Evolutionary conservation across 2,329 filamentous ascomycete species (phyloP), one percentile per base, ranked within the genome.

Genomic region (Hypoxylon rubiginosum): DNA sequence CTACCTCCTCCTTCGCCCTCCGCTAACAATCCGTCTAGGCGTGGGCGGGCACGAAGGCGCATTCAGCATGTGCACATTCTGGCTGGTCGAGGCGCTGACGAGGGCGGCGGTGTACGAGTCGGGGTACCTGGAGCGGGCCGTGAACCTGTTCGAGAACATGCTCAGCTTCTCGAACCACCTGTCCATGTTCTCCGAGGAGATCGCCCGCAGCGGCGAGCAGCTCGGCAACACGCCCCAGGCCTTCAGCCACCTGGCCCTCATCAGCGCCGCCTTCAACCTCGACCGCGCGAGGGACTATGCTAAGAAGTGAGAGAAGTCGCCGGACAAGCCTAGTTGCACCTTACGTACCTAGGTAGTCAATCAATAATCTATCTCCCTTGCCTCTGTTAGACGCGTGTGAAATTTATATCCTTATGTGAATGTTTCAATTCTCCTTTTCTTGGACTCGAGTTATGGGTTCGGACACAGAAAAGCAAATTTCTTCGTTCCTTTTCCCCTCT

Each of bases 11-110:
- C 45, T 9, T 4, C n/a, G 1, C n/a, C 10, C 8, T 21, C 39
- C 11, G 17, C 41, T 66, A 41, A 60, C 52, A 52, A 28, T 17
- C 49, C 48, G 51, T 36, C 67, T 69, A 91, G 90, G 91, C 30
- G 90, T 94, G 8, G 90, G 91, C 39, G 91, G 91, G 17, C 84
- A 86, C 55, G 91, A 94, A 78, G 92, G 92, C 21, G 91, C 91
- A 19, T 94, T 94, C 75, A 89, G 86, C 73, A 93, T 94, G 91
- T 93, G 91, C 74, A 94, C 91, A 0, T 94, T 94, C 76, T 94
- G 92, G 92, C 86, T 93, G 0, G 90, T 94, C 11, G 92, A 94
- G 78, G 91, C 91, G 24, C 85, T 94, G 79, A 92, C 91, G 30
- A 85, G 91, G 32, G 91, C 91, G 69, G 81, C 85, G 70, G 80